phyloP scores from a whole-genome alignment of 1,284 basidiomycete genomes.

The Rhodotorula mucilaginosa region DNA sequence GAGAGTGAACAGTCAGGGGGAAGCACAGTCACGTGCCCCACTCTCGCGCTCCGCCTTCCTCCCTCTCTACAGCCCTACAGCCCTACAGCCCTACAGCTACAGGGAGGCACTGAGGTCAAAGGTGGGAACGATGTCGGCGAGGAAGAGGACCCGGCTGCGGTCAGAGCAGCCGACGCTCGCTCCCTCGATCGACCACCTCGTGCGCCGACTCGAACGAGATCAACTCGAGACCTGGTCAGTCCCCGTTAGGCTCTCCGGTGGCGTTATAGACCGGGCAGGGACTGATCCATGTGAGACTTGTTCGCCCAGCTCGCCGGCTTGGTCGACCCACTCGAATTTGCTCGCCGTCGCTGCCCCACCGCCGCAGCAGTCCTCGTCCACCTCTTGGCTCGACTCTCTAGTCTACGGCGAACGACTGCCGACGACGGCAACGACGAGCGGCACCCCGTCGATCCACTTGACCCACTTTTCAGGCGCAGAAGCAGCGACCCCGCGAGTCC shows the following conservation, averaged over 20 bases:
- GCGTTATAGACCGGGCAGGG: too few species aligned
- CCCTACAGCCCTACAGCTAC: too few species aligned
- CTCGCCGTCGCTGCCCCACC: slow-evolving; percentile 24
- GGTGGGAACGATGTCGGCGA: too few species aligned
- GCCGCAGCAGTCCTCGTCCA: not conserved
- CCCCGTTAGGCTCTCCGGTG: too few species aligned
- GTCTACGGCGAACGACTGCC: not conserved
- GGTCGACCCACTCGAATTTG: slow-evolving; percentile 23
- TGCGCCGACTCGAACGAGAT: not conserved
- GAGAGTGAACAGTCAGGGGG: too few species aligned
- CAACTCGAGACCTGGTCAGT: not conserved
- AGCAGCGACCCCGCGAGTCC: slow-evolving; percentile 9
- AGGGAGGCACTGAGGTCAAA: too few species aligned
- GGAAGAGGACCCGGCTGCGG: too few species aligned
- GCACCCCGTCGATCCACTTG: slow-evolving; percentile 13
- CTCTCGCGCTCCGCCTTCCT: too few species aligned
- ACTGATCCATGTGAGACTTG: too few species aligned
- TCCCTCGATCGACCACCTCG: slow-evolving; percentile 2
- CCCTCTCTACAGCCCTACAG: too few species aligned
- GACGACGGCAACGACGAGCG: too few species aligned
- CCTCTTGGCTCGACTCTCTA: not conserved
- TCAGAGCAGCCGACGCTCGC: not conserved
- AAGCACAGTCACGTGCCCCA: too few species aligned
- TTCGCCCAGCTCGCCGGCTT: slow-evolving; percentile 12
- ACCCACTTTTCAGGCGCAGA: slow-evolving; percentile 16